Evolutionary conservation across 1,284 basidiomycete species (phyloP), one percentile per base, ranked within the genome.

Genomic region (Fomitopsis betulina): DNA sequence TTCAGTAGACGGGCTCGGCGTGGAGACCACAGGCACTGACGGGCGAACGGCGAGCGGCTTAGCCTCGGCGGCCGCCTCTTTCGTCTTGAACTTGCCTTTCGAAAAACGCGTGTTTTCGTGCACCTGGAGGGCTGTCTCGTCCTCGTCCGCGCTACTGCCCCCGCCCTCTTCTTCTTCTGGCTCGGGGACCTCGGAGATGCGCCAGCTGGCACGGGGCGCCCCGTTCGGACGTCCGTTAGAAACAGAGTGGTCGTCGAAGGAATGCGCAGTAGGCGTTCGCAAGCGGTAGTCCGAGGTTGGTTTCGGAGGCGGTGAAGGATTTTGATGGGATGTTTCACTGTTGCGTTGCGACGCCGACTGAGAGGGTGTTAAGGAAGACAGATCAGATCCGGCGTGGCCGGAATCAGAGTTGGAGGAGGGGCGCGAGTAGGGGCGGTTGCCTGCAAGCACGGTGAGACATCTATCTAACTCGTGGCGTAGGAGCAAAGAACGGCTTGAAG

Each of bases 71-170:
- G 39, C 35, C 52, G 30, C 5, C 37, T 15, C 12, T 27, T 57
- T 62, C 8, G 32, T 57, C 39, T 62, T 59, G 21, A 59, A 42
- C 57, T 65, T 63, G 21, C 60, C 54, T 13, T 60, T 62, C 27
- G 30, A 47, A 60, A 86, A 89, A 3, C 80, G 78, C 19, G 80
- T 74, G 60, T 90, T 89, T 63, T 89, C 86, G 43, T 84, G 76
- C 8, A 86, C 75, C 56, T 76, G 73, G 5, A 83, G 67, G 3
- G 68, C 67, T 2, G 64, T 66, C 23, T 73, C 73, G 33, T 72
- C 73, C 6, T 66, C 69, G 0, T 70, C 76, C 7, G 75, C 75
- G 30, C 71, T 75, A 25, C 69, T 73, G 17, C 49, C 49, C 21
- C 68, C 67, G 8, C 64, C 64, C 40, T 58, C 65, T 15, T 72